Evolutionary conservation across 805 yeast species (phyloP).

Genomic region (Candida oleophila): DNA sequence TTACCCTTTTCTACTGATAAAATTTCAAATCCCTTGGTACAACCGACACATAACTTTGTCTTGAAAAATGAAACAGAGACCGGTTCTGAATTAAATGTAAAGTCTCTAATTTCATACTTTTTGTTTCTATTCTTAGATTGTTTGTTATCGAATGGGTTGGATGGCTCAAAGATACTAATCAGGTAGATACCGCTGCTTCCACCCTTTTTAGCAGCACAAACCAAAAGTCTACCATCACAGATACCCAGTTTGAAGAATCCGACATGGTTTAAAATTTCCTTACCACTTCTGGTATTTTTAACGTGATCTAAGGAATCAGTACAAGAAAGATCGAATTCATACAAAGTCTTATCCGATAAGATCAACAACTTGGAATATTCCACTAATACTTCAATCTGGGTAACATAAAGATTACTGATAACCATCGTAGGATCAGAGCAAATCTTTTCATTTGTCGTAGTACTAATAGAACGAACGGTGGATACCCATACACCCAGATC

Average conservation of each 20-base stretch:
- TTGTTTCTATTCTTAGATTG: conserved; percentile 61
- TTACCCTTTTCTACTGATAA: conserved; percentile 80
- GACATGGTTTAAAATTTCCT: conserved; percentile 83
- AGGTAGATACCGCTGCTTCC: conserved; percentile 54
- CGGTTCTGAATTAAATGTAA: conserved; percentile 83
- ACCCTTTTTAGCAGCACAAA: conserved; percentile 86
- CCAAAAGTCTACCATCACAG: conserved; percentile 82
- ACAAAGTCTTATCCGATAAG: conserved; percentile 76
- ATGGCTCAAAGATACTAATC: conserved; percentile 85
- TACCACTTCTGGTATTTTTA: conserved; percentile 62
- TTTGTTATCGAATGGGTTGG: conserved; percentile 57
- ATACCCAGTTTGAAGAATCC: conserved; percentile 90
- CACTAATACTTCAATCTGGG: conserved; percentile 88
- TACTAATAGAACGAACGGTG: conserved; percentile 57
- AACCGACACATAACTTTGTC: conserved; percentile 88
- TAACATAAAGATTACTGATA: conserved; percentile 70
- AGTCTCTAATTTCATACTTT: conserved; percentile 69
- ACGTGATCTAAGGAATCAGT: conserved; percentile 47
- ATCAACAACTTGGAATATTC: conserved; percentile 84
- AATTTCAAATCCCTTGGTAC: conserved; percentile 94
- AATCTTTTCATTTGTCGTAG: conserved; percentile 47
- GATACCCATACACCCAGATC: conserved; percentile 87
- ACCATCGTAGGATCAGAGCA: conserved; percentile 75
- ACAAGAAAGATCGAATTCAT: conserved; percentile 66
- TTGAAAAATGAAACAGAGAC: conserved; percentile 88